A percentile compares a stretch with the other conserved stretches of the same genome.
Evolutionary conservation across 768 basidiomycete genomes (phyloP).

Genomic region (Bullera alba): DNA sequence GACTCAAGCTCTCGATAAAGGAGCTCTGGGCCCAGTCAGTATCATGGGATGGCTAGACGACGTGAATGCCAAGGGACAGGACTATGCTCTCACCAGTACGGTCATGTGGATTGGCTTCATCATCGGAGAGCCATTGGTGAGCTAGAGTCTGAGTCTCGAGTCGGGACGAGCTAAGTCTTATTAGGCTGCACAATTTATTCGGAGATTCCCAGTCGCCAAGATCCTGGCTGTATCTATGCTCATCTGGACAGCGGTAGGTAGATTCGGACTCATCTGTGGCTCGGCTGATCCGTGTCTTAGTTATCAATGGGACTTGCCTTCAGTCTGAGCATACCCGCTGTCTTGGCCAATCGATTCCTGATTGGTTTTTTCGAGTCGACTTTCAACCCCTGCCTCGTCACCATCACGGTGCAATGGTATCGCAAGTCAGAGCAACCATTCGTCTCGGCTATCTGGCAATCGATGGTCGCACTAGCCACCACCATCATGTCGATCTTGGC

Average conservation of each 20-base stretch:
- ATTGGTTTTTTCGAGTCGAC: conserved; percentile 15
- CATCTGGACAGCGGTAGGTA: conserved; percentile 15
- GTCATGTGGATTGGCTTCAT: conserved; percentile 31
- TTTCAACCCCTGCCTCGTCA: conserved; percentile 8
- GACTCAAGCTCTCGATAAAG: conserved; percentile 29
- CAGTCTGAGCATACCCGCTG: conserved; percentile 12
- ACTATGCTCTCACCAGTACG: conserved; percentile 30
- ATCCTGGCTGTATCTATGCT: conserved; percentile 20
- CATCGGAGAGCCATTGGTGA: conserved; percentile 26
- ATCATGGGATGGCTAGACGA: conserved; percentile 25
- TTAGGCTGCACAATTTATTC: conserved; percentile 25
- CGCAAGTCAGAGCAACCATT: conserved; percentile 10
- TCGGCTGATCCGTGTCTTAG: not conserved
- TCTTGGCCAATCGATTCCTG: conserved; percentile 12
- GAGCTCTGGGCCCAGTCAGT: conserved; percentile 18
- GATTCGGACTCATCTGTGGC: not conserved
- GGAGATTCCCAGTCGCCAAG: conserved; percentile 23
- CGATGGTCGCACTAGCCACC: conserved; percentile 10
- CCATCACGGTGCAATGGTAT: conserved; percentile 24
- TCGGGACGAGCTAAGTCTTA: not conserved
- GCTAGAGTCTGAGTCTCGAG: not conserved
- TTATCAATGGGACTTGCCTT: conserved; percentile 13
- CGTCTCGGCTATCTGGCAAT: conserved; percentile 18
- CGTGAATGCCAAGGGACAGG: conserved; percentile 17
- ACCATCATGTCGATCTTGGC: conserved; percentile 5